Evolutionary conservation across 345 rosid genomes (phyloP).

Genomic region (Populus tremula): DNA sequence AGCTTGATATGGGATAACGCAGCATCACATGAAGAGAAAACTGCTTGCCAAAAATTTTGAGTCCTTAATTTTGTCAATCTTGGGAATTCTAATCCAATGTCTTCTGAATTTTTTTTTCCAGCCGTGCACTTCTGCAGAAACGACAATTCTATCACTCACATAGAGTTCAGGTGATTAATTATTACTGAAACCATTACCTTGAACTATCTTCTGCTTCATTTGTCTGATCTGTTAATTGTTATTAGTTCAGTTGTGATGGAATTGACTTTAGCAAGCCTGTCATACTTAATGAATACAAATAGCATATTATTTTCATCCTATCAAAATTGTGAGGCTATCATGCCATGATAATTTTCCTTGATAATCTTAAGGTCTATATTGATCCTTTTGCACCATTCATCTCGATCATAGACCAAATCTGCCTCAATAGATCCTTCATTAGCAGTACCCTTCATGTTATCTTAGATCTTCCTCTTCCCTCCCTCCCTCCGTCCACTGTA

Average conservation of each 20-base stretch:
- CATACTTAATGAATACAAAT: neutral
- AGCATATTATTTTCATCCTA: neutral
- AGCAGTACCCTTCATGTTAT: neutral
- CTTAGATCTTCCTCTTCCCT: neutral
- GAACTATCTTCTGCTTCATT: neutral
- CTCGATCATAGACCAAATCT: neutral
- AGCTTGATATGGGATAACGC: neutral
- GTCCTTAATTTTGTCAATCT: neutral
- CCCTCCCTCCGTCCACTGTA: neutral
- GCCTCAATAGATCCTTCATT: neutral
- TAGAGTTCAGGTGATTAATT: constrained; percentile 30
- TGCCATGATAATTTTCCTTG: neutral
- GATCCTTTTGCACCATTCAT: neutral
- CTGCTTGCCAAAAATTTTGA: neutral
- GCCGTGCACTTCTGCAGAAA: constrained; percentile 24
- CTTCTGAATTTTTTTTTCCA: constrained; percentile 7
- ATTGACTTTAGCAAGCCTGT: neutral
- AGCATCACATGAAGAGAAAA: neutral
- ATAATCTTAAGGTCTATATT: neutral
- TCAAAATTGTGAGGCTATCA: neutral
- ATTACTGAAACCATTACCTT: neutral
- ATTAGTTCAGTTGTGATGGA: neutral
- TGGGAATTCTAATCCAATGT: neutral
- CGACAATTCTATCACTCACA: constrained; percentile 34
- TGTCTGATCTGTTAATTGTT: neutral